Evolutionary conservation across 371 early-diverging fungal genomes (phyloP).

Genomic region (Apophysomyces trapeziformis): DNA sequence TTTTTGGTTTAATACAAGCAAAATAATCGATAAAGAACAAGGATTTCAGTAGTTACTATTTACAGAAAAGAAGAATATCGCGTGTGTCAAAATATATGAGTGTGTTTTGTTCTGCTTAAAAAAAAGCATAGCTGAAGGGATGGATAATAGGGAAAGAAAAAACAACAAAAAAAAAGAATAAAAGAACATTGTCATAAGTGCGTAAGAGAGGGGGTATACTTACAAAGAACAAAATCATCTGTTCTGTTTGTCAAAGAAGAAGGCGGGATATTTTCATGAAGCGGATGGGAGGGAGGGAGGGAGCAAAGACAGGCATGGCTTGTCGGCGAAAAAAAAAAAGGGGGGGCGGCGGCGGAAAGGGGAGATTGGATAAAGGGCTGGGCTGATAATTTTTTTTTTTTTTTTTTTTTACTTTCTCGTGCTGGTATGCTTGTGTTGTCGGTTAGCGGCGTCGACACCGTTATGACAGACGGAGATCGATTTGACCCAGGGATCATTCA

Average conservation of each 20-base stretch:
- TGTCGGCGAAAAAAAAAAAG: too few relatives aligned
- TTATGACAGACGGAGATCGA: slow-evolving; percentile 50
- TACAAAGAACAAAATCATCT: too few relatives aligned
- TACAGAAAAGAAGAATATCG: neutral
- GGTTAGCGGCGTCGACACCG: slow-evolving; percentile 27
- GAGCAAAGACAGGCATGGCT: too few relatives aligned
- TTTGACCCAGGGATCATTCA: slow-evolving; percentile 75
- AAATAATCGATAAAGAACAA: neutral
- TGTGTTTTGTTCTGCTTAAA: neutral
- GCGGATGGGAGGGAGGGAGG: too few relatives aligned
- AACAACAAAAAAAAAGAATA: too few relatives aligned
- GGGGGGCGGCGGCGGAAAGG: too few relatives aligned
- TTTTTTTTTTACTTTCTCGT: neutral
- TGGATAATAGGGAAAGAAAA: neutral
- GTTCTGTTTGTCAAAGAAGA: too few relatives aligned
- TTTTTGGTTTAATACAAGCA: neutral
- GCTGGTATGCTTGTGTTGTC: slow-evolving; percentile 18
- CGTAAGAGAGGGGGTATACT: too few relatives aligned
- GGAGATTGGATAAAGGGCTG: too few relatives aligned
- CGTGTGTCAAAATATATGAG: neutral
- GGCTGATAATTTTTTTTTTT: too few relatives aligned
- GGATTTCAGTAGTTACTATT: slow-evolving; percentile 2
- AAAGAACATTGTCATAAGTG: too few relatives aligned
- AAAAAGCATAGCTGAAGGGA: neutral
- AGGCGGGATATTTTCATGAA: too few relatives aligned